Base-by-base conservation (phyloP, 108 stramenopile species). In the Aurantiochytrium sp. region DNA sequence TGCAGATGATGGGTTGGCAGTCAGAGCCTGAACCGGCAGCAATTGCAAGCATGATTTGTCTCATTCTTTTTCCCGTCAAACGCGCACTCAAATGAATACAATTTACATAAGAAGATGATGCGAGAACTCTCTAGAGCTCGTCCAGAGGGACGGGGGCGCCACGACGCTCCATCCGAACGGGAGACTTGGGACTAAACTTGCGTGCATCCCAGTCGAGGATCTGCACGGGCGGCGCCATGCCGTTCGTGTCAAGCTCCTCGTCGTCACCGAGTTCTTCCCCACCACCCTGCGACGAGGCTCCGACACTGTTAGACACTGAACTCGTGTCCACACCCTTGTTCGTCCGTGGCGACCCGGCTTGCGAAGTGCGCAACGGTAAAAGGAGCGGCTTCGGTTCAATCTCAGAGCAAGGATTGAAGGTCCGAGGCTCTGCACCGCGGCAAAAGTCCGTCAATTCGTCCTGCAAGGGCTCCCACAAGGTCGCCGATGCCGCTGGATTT, bases 121-220 rank as follows among this genome's bases (percentile, higher is more conserved):
- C 55, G 55, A 8, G 0, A 8, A 16, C 2, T 1, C 55, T 8
- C 55, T 14, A 69, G 21, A 69, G 12, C 21, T 10, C 19, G 28
- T 83, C 76, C 10, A 83, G n/a, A 1, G 45, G 23, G 28, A 83
- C 28, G 0, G 6, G 45, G 18, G 76, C 23, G 76, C 76, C 51
- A 23, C 12, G 76, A 6, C 76, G 12, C 76, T 83, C 76, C 6
- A 35, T 35, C 1, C 43, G 51, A 53, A 83, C 43, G 16, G 76
- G 76, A 10, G n/a, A 25, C 51, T 83, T 83, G n/a, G 76, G 76
- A 53, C 76, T 83, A 83, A 53, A 83, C 19, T 83, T 83, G 51
- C 43, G 6, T 12, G 76, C 76, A 23, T 12, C 76, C 76, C 45
- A 53, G 10, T 83, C 51, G 18, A 47, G 19, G 23, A 47, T 83